A percentile compares a stretch with the other conserved stretches of the same genome.
Evolutionary conservation across 1,284 basidiomycete species (phyloP).

Genomic region (Melampsora larici-populina): DNA sequence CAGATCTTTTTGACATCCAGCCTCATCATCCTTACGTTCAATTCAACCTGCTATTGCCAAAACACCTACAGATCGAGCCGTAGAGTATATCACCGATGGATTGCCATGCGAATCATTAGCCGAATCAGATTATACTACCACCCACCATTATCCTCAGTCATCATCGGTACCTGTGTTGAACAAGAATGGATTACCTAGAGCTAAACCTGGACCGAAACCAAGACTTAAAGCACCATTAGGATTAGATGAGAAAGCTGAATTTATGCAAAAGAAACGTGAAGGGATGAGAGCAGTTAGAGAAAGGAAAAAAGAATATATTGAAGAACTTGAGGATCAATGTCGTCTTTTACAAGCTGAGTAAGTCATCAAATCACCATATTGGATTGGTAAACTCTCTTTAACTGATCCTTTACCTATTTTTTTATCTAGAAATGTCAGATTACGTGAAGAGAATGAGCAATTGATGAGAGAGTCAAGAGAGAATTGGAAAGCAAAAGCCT

Average conservation of each 20-base stretch:
- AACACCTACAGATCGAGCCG: neutral
- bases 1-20: neutral
- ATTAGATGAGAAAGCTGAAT: conserved; percentile 1
- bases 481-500: conserved; percentile 34
- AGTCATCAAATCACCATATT: neutral
- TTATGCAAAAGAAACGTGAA: conserved; percentile 30
- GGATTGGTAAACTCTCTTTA: neutral
- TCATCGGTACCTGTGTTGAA: neutral
- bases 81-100: too few relatives aligned
- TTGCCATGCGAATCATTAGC: neutral
- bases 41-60: neutral
- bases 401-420: neutral
- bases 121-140: neutral
- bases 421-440: conserved; percentile 15
- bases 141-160: neutral
- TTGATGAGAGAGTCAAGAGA: conserved; percentile 39
- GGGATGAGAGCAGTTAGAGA: conserved; percentile 14
- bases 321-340: conserved; percentile 37
- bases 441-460: conserved; percentile 34
- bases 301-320: too few relatives aligned
- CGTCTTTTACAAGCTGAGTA: conserved; percentile 25
- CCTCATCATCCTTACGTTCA: neutral
- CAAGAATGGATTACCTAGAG: neutral
- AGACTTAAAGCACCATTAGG: neutral
- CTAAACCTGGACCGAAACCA: conserved; percentile 29